Evolutionary conservation across 805 yeast genomes (phyloP).

Genomic region (Wickerhamiella brachini): DNA sequence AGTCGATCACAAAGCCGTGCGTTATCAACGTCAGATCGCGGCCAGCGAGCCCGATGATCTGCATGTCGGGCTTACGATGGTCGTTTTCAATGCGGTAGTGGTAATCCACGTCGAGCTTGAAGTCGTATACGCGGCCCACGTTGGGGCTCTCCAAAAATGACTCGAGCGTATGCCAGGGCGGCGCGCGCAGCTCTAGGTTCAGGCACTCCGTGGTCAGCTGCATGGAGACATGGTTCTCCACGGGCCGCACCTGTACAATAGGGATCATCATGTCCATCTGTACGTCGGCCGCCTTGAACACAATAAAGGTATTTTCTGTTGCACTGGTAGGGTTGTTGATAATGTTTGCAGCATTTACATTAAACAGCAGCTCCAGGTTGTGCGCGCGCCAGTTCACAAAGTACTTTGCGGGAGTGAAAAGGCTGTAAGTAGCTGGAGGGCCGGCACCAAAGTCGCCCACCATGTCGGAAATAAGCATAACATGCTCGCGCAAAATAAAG

Average conservation of each 20-base stretch:
- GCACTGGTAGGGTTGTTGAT: conserved; percentile 80
- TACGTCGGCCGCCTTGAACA: conserved; percentile 53
- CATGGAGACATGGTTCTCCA: conserved; percentile 15
- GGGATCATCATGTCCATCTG: conserved; percentile 42
- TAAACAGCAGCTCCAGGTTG: conserved; percentile 49
- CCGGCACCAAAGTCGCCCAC: conserved; percentile 67
- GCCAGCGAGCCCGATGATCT: conserved; percentile 51
- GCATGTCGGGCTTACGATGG: conserved; percentile 33
- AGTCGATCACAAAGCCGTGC: conserved; percentile 68
- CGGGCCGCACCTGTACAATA: conserved; percentile 27
- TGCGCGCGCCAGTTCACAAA: conserved; percentile 43
- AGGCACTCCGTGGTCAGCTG: conserved; percentile 35
- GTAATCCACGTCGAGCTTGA: conserved; percentile 52
- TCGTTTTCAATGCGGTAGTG: conserved; percentile 34
- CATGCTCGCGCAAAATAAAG: conserved; percentile 71
- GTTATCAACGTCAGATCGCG: conserved; percentile 53
- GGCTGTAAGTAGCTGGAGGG: conserved; percentile 48
- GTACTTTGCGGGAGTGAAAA: conserved; percentile 61
- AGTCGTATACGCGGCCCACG: conserved; percentile 55
- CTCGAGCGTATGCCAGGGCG: conserved; percentile 82
- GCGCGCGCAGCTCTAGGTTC: conserved; percentile 54
- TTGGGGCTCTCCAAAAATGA: conserved; percentile 50
- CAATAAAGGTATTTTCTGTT: conserved; percentile 61
- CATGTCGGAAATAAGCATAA: conserved; percentile 56
- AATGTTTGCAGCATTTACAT: conserved; percentile 78